Percentiles rank a stretch among this genome's conserved stretches.
phyloP scores from a whole-genome alignment of 2,329 filamentous ascomycete species.

The Aspergillus persii region DNA sequence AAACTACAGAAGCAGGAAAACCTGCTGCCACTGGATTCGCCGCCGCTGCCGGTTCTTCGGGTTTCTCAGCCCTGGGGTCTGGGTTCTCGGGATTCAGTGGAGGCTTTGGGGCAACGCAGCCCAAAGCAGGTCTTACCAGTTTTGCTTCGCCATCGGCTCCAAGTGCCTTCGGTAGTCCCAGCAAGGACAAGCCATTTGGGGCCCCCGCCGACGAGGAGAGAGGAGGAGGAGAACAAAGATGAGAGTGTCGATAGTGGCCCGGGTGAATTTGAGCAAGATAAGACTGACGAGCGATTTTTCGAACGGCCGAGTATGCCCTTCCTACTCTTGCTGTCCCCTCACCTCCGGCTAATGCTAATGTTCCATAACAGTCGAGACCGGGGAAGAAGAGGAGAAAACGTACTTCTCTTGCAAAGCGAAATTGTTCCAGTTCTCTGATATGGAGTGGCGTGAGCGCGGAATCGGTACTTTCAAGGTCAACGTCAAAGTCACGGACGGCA shows the following conservation, averaged over 20 bases:
- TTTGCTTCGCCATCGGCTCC: slow-evolving; percentile 65
- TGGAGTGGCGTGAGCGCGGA: slow-evolving; percentile 87
- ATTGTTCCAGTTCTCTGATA: slow-evolving; percentile 73
- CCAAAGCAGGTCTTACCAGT: slow-evolving; percentile 54
- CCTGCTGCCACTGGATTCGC: slow-evolving; percentile 31
- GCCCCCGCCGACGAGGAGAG: slow-evolving; percentile 59
- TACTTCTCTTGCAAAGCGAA: slow-evolving; percentile 76
- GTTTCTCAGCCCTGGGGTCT: slow-evolving; percentile 39
- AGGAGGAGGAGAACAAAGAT: slow-evolving; percentile 50
- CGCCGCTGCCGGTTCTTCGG: slow-evolving; percentile 31
- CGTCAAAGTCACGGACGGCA: slow-evolving; percentile 57
- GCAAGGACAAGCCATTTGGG: slow-evolving; percentile 65
- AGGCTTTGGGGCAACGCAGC: slow-evolving; percentile 51
- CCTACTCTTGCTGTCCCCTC: background rate
- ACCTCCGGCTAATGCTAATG: slow-evolving; percentile 24
- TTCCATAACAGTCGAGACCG: slow-evolving; percentile 67
- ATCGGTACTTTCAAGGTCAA: slow-evolving; percentile 84
- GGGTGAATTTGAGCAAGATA: slow-evolving; percentile 51
- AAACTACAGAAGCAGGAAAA: slow-evolving; percentile 20
- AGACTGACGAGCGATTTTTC: slow-evolving; percentile 49
- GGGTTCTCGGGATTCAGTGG: slow-evolving; percentile 38
- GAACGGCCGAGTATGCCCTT: slow-evolving; percentile 63
- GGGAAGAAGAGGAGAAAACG: slow-evolving; percentile 78
- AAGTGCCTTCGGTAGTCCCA: slow-evolving; percentile 40
- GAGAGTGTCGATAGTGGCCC: slow-evolving; percentile 47